phyloP scores from a whole-genome alignment of 352 stramenopile genomes.

The Hyaloperonospora arabidopsidis region DNA sequence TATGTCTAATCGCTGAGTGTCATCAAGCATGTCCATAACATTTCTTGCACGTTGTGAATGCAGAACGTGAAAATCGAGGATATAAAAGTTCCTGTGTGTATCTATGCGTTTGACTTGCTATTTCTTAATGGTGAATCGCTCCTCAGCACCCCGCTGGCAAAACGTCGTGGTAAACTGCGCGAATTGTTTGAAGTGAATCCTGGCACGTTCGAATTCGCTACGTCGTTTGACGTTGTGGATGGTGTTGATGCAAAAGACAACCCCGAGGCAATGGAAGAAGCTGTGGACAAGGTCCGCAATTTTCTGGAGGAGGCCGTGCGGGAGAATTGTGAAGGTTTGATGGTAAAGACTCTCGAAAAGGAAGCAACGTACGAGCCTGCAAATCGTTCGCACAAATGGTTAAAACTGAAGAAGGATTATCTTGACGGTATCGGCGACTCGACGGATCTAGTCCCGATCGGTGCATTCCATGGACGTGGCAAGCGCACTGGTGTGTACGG shows the following conservation, averaged over 20 bases:
- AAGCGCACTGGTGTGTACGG: conserved; percentile 97
- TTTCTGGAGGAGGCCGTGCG: conserved; percentile 94
- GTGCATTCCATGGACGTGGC: conserved; percentile 72
- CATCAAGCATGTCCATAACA: background rate
- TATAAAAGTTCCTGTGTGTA: conserved; percentile 87
- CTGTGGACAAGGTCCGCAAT: conserved; percentile 70
- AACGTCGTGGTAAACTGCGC: conserved; percentile 88
- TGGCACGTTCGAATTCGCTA: conserved; percentile 92
- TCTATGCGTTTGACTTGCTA: conserved; percentile 98
- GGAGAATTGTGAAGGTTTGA: conserved; percentile 94
- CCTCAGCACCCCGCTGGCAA: conserved; percentile 81
- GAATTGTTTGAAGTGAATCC: conserved; percentile 89
- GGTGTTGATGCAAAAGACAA: conserved; percentile 83
- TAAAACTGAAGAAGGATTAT: conserved; percentile 1
- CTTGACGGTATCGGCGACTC: background rate
- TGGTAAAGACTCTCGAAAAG: conserved; percentile 99
- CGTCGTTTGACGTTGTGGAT: conserved; percentile 83
- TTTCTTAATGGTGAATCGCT: conserved; percentile 96
- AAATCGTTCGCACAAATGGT: background rate
- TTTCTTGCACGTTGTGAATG: conserved; percentile 5
- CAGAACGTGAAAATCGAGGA: conserved; percentile 81
- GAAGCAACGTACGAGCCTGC: conserved; percentile 41
- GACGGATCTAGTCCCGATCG: background rate
- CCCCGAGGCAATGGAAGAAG: conserved; percentile 80
- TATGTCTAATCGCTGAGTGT: conserved; percentile 89